Conservation (phyloP, 768 basidiomycete species). For the Suillus plorans region DNA sequence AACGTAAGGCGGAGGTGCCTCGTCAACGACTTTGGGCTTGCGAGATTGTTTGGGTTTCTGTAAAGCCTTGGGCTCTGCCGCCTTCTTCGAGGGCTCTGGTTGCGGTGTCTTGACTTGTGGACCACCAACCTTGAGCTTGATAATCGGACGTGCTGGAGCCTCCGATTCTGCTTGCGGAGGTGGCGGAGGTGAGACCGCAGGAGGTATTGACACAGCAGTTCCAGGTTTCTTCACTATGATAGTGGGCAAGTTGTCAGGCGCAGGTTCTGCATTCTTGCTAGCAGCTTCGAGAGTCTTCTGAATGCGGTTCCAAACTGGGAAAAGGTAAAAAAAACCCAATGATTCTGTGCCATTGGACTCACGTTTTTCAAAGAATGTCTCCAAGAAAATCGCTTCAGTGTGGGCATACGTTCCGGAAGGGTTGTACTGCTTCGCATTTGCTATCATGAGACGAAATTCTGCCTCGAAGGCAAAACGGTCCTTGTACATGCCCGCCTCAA, state of each 20-base stretch:
- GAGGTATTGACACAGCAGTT: constrained; percentile 4
- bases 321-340: constrained; percentile 3
- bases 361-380: constrained; percentile 87
- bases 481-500: constrained; percentile 84
- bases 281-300: constrained; percentile 78
- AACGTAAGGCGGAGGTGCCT: constrained; percentile 64
- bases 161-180: constrained; percentile 37
- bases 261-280: constrained; percentile 41
- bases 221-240: constrained; percentile 23
- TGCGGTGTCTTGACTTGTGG: constrained; percentile 36
- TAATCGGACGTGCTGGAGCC: constrained; percentile 49
- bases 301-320: constrained; percentile 81
- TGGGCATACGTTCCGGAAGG: constrained; percentile 66
- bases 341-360: constrained; percentile 29
- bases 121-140: constrained; percentile 69
- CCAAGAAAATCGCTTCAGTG: constrained; percentile 72
- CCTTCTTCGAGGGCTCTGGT: constrained; percentile 28
- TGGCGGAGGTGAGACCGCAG: constrained; percentile 15
- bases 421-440: constrained; percentile 89
- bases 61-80: constrained; percentile 32
- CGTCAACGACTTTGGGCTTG: constrained; percentile 44
- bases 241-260: constrained; percentile 22
- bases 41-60: constrained; percentile 39
- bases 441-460: constrained; percentile 86
- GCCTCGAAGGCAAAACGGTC: constrained; percentile 80